A percentile compares a stretch with the other conserved stretches of the same genome.
phyloP scores from a whole-genome alignment of 139 green algal species.

The Chlorella sp. region DNA sequence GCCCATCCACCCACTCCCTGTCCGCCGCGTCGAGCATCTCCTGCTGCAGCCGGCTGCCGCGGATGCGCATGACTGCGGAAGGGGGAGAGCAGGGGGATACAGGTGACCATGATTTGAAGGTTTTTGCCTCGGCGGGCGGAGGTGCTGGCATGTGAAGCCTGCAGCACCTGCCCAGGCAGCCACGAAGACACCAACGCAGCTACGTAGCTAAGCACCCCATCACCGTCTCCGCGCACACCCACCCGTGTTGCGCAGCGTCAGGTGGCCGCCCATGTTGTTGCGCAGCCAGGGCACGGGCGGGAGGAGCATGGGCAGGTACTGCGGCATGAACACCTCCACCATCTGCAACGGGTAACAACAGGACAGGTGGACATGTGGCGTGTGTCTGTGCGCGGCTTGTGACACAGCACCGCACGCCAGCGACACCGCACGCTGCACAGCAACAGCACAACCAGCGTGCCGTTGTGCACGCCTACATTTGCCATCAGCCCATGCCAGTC shows the following conservation, averaged over 20 bases:
- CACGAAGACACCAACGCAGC: too few species aligned
- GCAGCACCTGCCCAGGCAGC: too few species aligned
- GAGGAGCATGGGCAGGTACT: conserved; percentile 80
- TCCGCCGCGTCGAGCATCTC: conserved; percentile 48
- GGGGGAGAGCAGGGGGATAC: not conserved
- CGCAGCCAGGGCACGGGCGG: conserved; percentile 73
- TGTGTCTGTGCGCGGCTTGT: not conserved
- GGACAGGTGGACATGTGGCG: not conserved
- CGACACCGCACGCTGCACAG: not conserved
- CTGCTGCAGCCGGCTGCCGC: conserved; percentile 40
- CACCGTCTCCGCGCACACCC: not conserved
- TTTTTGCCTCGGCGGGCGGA: not conserved
- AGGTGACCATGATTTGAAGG: not conserved
- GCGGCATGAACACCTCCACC: conserved; percentile 46
- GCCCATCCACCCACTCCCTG: conserved; percentile 31
- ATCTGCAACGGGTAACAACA: conserved; percentile 35
- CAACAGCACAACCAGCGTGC: not conserved
- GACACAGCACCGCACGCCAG: not conserved
- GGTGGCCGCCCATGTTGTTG: conserved; percentile 65
- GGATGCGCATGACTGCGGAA: conserved; percentile 59
- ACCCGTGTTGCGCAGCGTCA: conserved; percentile 49
- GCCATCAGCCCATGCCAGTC: too few species aligned
- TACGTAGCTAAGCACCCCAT: too few species aligned
- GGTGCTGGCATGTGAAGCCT: too few species aligned
- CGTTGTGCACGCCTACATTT: not conserved